Base-by-base conservation (phyloP, 1,139 yeast species). In the Hemisphaericaspora xylanilytica region DNA sequence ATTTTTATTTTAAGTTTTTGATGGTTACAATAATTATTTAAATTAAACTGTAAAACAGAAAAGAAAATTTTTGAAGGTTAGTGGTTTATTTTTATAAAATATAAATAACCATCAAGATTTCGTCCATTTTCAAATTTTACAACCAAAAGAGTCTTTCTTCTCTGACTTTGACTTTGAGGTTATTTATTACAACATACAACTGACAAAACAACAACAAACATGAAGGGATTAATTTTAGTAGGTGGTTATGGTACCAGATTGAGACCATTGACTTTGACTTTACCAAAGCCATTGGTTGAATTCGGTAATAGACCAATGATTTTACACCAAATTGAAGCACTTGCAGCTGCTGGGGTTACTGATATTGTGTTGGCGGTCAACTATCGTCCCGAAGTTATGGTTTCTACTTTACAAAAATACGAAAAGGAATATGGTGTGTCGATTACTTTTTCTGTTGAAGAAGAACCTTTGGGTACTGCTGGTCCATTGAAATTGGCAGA, bases 191-290 rank as follows among this genome's bases (percentile, higher is more conserved):
- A 8, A 22, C 13, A 25, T n/a, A 25, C 9, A 25, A 11, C 8
- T 24, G 4, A 11, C 8, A 11, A 12, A 12, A 12, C 14, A n/a
- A 9, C 5, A 3, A 25, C 13, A 27, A 32, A 11, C 22, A 92
- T 92, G 98, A 92, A 92, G 78, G 98, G 97, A 63, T 81, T 92
- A 68, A 92, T 92, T 78, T 85, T 92, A 66, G 98, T 92, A 58
- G 98, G 98, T 63, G 98, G 98, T 67, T 92, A 89, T 76, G 99
- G 99, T 78, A 92, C 99, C 61, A 94, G 99, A 75, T 85, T 92
- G 75, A 90, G 99, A 80, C 99, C 99, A 49, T 78, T 92, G 59
- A 94, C 99, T 46, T 78, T 94, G 59, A 90, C 98, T 43, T 79
- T 86, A 52, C 99, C 99, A 67, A 94, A 94, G 75, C 99, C 99